Evolutionary conservation across 768 basidiomycete species (phyloP), one percentile per base, ranked within the genome.

Genomic region (Royoungia palumana): DNA sequence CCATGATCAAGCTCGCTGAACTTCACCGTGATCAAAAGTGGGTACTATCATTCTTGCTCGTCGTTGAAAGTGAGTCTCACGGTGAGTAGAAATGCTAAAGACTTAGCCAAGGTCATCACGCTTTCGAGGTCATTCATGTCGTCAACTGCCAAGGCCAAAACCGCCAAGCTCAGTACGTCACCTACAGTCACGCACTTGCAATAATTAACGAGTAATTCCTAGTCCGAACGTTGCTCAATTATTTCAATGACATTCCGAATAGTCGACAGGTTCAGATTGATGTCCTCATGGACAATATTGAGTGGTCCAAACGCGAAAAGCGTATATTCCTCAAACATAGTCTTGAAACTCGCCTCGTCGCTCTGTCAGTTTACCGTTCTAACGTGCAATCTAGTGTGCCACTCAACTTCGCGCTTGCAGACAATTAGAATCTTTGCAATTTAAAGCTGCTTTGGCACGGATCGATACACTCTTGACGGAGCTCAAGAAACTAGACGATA

Each of bases 111-210:
- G 46, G 84, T 95, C 32, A 89, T 96, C 47, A 87, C 83, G 0
- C 75, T 86, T 22, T 92, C 90, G 0, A 75, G 93, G 41, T 76
- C 81, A 0, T 93, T 94, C 74, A 89, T 95, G 80, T 85, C 89
- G 0, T 87, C 87, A n/a, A 89, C 92, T 0, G 94, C 94, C 14
- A 97, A 97, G 70, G 94, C 94, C 2, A 96, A 97, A 70, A 96
- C 95, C 0, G 94, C 94, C 3, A 95, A 95, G 72, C 82, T 97
- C 55, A 95, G 93, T 93, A 53, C 58, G 50, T 41, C 22, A 19
- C 14, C 27, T 36, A 35, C 25, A 4, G 10, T 40, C 20, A 16
- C 42, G 22, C 20, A 4, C 41, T 21, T 16, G n/a, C 2, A 22
- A 41, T 16, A 30, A 4, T 44, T 42, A 11, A 52, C 39, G 20